phyloP scores from a whole-genome alignment of 1,139 yeast species.

The Fermentozyma sake region DNA sequence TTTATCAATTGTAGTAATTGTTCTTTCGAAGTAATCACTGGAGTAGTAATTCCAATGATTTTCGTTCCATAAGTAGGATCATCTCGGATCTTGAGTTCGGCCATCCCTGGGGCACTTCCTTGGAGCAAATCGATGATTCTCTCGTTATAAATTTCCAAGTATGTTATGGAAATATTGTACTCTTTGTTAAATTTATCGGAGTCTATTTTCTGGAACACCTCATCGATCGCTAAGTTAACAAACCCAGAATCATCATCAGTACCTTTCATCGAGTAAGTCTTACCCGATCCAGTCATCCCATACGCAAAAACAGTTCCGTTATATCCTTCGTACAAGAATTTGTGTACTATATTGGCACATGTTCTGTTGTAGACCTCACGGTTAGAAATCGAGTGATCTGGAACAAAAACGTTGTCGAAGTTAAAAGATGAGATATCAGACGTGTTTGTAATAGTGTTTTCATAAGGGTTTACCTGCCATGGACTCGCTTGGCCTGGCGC shows the following conservation, averaged over 20 bases:
- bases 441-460: constrained; percentile 42
- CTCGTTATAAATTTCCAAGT: constrained; percentile 89
- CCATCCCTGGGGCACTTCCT: constrained; percentile 7
- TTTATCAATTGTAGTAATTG: constrained; percentile 61
- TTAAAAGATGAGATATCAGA: constrained; percentile 53
- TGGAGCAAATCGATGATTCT: constrained; percentile 68
- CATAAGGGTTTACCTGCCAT: constrained; percentile 42
- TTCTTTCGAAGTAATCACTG: constrained; percentile 48
- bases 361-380: constrained; percentile 55
- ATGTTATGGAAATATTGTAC: constrained; percentile 56
- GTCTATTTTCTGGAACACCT: constrained; percentile 54
- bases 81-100: constrained; percentile 71
- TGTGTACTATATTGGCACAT: constrained; percentile 59
- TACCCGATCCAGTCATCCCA: constrained; percentile 96
- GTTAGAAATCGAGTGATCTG: constrained; percentile 43
- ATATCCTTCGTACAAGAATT: constrained; percentile 66
- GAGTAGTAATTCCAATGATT: constrained; percentile 71
- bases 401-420: constrained; percentile 74
- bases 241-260: constrained; percentile 65
- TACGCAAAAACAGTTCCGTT: constrained; percentile 91
- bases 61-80: constrained; percentile 69
- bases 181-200: constrained; percentile 20
- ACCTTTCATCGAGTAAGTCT: constrained; percentile 90
- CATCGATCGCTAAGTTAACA: constrained; percentile 67
- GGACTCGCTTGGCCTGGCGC: constrained; percentile 20